Evolutionary conservation across 257 asterid species (phyloP).

Genomic region (Solanum chiquidenum): DNA sequence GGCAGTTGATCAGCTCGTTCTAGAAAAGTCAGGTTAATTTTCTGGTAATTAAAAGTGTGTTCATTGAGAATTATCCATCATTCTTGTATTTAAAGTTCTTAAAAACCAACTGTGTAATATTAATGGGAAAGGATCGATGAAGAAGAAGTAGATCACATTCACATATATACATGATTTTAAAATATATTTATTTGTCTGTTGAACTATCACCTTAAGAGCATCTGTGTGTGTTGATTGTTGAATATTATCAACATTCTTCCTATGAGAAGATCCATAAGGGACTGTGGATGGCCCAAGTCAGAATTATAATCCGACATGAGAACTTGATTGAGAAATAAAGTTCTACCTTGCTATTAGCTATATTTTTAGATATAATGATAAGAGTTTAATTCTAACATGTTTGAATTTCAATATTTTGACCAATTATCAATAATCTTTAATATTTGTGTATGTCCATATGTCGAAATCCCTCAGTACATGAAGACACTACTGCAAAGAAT

Average conservation of each 20-base stretch:
- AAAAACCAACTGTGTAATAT: no score
- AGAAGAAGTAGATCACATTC: neutral
- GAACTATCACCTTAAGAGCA: neutral
- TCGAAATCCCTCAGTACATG: neutral
- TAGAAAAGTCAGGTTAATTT: neutral
- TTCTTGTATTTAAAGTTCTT: neutral
- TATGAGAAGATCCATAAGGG: no score
- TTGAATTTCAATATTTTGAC: no score
- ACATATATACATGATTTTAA: neutral
- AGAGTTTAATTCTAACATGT: no score
- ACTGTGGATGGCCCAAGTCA: no score
- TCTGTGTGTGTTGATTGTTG: neutral
- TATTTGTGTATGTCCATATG: no score
- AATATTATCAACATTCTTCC: no score
- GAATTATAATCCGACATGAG: neutral
- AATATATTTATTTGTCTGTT: neutral
- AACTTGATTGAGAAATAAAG: neutral
- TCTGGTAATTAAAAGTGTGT: neutral
- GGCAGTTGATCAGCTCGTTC: neutral
- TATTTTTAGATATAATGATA: no score
- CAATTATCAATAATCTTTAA: no score
- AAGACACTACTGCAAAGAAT: neutral
- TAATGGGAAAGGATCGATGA: neutral
- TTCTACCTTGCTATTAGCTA: neutral
- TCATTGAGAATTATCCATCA: neutral